These are phyloP conservation scores for Sapria himalayana DNA, from an alignment of 345 rosid genomes.

Conservation along the genomic window DNA sequence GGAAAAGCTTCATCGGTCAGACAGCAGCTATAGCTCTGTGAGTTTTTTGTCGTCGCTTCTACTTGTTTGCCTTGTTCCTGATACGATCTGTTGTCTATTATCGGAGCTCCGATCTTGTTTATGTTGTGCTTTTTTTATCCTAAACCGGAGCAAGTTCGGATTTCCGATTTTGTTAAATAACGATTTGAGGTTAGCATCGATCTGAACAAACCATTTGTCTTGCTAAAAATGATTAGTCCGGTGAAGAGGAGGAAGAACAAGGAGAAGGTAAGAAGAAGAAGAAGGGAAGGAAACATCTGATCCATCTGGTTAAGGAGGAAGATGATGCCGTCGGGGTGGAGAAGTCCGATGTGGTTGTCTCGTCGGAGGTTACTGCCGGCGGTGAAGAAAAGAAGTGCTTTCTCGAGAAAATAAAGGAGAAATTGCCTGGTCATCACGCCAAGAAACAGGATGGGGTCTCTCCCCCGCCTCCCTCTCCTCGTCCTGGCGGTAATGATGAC, in stretches of 20 bases:
- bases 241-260: no score
- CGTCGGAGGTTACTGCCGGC: slow-evolving; percentile 3
- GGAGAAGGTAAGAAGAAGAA: no score
- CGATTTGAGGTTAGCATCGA: no score
- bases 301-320: no score
- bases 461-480: no score
- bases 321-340: slow-evolving; percentile 21
- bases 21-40: slow-evolving; percentile 75
- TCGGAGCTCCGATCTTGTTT: no score
- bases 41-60: slow-evolving; percentile 12
- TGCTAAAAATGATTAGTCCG: no score
- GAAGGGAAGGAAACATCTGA: no score
- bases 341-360: slow-evolving; percentile 8
- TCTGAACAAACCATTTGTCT: not conserved
- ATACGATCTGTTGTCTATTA: not conserved
- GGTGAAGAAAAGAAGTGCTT: slow-evolving; percentile 47
- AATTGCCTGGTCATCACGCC: slow-evolving; percentile 33
- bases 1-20: slow-evolving; percentile 51
- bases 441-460: slow-evolving; percentile 11
- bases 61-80: not conserved
- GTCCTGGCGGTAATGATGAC: no score
- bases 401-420: slow-evolving; percentile 41
- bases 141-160: no score
- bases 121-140: no score
- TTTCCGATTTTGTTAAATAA: no score